A percentile compares a stretch with the other conserved stretches of the same genome.
Conservation (phyloP, 345 rosid genomes). For the Stellera chamaejasme region DNA sequence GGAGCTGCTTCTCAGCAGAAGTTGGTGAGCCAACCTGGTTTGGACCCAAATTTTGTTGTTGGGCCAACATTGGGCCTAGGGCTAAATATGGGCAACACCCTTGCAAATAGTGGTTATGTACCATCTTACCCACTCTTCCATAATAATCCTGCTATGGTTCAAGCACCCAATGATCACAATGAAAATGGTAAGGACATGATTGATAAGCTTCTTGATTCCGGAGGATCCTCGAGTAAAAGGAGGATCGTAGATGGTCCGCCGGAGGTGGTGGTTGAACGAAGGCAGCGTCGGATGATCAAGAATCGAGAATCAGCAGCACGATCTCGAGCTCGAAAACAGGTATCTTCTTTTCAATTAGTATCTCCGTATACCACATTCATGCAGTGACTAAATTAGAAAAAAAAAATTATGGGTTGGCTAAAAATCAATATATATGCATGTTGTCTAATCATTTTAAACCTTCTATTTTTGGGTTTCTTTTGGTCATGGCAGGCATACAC, state of each 20-base stretch:
- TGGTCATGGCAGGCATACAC: slow-evolving; percentile 58
- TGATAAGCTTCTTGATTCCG: slow-evolving; percentile 20
- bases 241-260: slow-evolving; percentile 62
- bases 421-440: no score
- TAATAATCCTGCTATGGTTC: slow-evolving; percentile 25
- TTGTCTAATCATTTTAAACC: neutral
- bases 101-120: slow-evolving; percentile 25
- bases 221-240: slow-evolving; percentile 29
- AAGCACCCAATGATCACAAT: slow-evolving; percentile 24
- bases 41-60: slow-evolving; percentile 26
- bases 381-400: neutral
- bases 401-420: neutral
- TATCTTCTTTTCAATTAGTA: slow-evolving; percentile 4
- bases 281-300: slow-evolving; percentile 88
- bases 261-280: slow-evolving; percentile 65
- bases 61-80: slow-evolving; percentile 24
- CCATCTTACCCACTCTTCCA: slow-evolving; percentile 22
- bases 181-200: slow-evolving; percentile 19
- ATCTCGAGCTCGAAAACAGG: slow-evolving; percentile 95
- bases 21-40: slow-evolving; percentile 3
- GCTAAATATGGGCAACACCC: slow-evolving; percentile 15
- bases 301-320: slow-evolving; percentile 91
- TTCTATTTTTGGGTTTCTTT: neutral
- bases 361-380: no score
- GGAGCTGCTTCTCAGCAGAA: slow-evolving; percentile 4